Evolutionary conservation across 139 green algal genomes (phyloP), one percentile per base, ranked within the genome.

Genomic region (Nannochloris sp.): DNA sequence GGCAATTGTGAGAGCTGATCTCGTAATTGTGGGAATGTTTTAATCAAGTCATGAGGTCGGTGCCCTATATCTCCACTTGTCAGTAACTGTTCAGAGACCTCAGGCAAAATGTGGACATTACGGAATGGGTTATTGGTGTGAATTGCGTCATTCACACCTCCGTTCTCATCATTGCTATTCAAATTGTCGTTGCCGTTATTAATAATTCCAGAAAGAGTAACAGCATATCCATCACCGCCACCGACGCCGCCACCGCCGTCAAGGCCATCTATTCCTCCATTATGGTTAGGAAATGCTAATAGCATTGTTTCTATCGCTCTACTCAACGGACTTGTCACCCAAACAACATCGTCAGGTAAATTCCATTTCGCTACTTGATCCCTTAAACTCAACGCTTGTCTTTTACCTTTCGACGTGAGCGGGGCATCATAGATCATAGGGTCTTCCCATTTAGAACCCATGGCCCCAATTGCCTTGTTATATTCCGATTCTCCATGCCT

Each of bases 271-370:
- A 67, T 29, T 3, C 55, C n/a, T n/a, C n/a, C n/a, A n/a, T n/a
- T n/a, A n/a, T n/a, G n/a, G n/a, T n/a, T 29, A 2, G 66, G 68
- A 44, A 53, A 77, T 24, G 63, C 70, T 23, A 84, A 75, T 44
- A 80, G 39, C 33, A 89, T 46, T n/a, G 85, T 91, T 68, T 91
- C 73, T 7, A 91, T 77, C 4, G 83, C 81, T 2, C 85, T 74
- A 1, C 60, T 80, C 6, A 91, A 70, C 27, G 85, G 83, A 9
- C 73, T 85, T 12, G 67, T 74, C 19, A 91, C 39, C 78, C 78
- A 91, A 32, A 88, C 61, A n/a, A 60, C 79, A 39, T 79, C 74
- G 8, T 75, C 38, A 0, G 72, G 73, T 23, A 82, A 60, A 38
- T 51, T 33, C 38, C 67, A 64, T 32, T 34, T 27, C 12, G 15